Base-by-base conservation (phyloP, 371 early-diverging fungal genomes). In the Neoconidiobolus thromboides region DNA sequence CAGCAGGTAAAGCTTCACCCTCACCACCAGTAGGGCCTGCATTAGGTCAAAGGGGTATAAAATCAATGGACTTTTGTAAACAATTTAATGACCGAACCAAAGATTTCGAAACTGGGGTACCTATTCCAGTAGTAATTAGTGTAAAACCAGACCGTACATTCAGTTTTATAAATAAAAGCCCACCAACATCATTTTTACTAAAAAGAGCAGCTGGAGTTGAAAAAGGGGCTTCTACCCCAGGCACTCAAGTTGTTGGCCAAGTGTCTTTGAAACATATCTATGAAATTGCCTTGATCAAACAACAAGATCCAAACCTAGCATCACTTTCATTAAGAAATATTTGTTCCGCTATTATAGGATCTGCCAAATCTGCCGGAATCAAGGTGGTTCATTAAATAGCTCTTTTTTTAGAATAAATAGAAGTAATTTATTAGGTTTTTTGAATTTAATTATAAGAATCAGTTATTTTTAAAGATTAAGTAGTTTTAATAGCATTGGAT, bases 61-160 rank as follows among this genome's bases (percentile, higher is more conserved):
- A 95, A 70, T 80, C 92, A n/a, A 94, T 96, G 78, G 98, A 97
- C 69, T 97, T 97, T 69, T 92, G 93, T 76, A 94, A 93, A 71
- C 87, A 85, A 68, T 97, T 97, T 77, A 97, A 96, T 76, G 96
- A 93, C 71, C 84, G 83, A 52, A 93, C 98, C 60, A 92, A 90
- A 69, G 77, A 85, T 64, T 77, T 82, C 67, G 73, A 78, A n/a
- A 70, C 78, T 44, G 86, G 83, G 44, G 87, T 90, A 42, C 97
- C 95, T 42, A 75, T 92, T 48, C 89, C 91, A 1, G 83, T 85
- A 15, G 72, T 81, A 41, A 87, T 96, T 65, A 78, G 77, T 50
- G 83, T 95, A 66, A 86, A 90, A 60, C 85, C 93, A 57, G 93
- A 94, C 70, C 81, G 87, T 58, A 85, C 91, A 1, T 95, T 91